Conservation (phyloP, 805 yeast species). For the Lachancea mirantina region DNA sequence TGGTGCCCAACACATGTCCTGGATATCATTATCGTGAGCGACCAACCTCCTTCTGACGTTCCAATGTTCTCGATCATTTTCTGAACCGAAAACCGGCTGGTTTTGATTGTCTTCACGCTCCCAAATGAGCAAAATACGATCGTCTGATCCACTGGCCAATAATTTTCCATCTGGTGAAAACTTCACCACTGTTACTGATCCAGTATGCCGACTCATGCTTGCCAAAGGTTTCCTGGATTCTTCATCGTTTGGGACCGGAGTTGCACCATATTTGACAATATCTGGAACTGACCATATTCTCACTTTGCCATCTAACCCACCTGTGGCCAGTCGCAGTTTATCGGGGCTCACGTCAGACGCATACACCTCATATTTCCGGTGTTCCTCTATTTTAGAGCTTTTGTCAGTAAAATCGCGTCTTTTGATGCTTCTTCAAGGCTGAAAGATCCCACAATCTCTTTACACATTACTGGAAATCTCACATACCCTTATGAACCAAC, state of each 20-base stretch:
- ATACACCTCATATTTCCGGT: conserved; percentile 74
- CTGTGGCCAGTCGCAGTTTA: conserved; percentile 82
- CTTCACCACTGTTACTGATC: conserved; percentile 90
- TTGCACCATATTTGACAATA: conserved; percentile 36
- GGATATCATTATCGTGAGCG: conserved; percentile 97
- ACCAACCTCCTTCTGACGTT: conserved; percentile 84
- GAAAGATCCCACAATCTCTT: too few species aligned
- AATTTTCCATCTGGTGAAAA: conserved; percentile 90
- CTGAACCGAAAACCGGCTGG: conserved; percentile 57
- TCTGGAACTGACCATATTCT: conserved; percentile 76
- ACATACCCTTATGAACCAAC: conserved; percentile 52
- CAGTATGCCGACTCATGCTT: conserved; percentile 91
- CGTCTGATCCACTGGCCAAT: conserved; percentile 93
- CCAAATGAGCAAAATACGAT: conserved; percentile 86
- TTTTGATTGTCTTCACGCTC: conserved; percentile 66
- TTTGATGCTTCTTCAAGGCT: too few species aligned
- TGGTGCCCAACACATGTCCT: conserved; percentile 97
- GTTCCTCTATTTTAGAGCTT: conserved; percentile 48
- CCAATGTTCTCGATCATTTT: conserved; percentile 87
- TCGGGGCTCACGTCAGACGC: conserved; percentile 75
- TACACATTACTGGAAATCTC: background rate
- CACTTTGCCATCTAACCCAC: conserved; percentile 89
- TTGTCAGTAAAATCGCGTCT: background rate
- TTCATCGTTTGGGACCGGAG: conserved; percentile 11
- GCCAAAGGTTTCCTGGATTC: conserved; percentile 50